Evolutionary conservation across 495 filamentous ascomycete species (phyloP).

Genomic region (Tuber indicum): DNA sequence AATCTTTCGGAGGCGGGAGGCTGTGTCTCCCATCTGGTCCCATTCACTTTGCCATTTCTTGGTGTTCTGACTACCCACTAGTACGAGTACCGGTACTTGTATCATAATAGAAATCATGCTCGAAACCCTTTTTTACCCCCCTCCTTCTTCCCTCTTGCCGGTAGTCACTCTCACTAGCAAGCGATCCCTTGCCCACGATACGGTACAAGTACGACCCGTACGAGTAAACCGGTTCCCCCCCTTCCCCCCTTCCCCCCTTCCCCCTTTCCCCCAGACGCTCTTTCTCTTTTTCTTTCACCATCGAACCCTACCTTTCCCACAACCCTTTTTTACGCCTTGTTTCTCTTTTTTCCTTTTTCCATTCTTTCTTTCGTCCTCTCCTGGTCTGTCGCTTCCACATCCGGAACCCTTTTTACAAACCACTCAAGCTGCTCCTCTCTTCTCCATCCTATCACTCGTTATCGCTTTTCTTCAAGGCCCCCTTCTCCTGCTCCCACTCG

Average conservation of each 20-base stretch:
- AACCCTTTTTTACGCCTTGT: not conserved
- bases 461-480: not conserved
- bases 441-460: slow-evolving; percentile 1
- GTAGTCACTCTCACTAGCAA: not conserved
- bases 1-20: not conserved
- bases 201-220: not conserved
- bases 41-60: not conserved
- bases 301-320: not conserved
- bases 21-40: not conserved
- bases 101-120: not conserved
- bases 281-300: not conserved
- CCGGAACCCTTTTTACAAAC: not conserved
- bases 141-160: not conserved
- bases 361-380: not conserved
- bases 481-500: not conserved
- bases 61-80: not conserved
- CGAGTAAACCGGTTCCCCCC: not conserved
- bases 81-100: no score
- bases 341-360: not conserved
- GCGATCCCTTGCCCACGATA: not conserved
- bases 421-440: not conserved
- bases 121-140: not conserved
- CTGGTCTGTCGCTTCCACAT: not conserved
- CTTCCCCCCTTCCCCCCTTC: not conserved
- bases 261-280: not conserved